Evolutionary conservation across 202 grass and related monocot species (phyloP), one percentile per base, ranked within the genome.

Genomic region (Hordeum pubiflorum): DNA sequence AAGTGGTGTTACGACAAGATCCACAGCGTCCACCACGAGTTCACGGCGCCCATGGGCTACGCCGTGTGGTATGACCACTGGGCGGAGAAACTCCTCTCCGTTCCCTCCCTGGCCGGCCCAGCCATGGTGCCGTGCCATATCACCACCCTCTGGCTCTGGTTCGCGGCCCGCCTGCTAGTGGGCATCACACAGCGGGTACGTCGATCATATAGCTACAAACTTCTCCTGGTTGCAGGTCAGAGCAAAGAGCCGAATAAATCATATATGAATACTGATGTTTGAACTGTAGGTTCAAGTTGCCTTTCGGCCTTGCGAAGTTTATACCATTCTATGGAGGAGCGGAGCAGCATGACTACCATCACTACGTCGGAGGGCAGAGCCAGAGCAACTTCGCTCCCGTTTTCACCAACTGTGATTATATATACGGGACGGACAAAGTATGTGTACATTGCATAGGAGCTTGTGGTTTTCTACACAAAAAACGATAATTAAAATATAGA

Each of bases 71-170:
- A 92, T 22, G 90, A 69, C 6, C 90, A 92, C 37, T 92, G 90
- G 90, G 83, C 83, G 0, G 90, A 92, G 75, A 80, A 83, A 33
- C 81, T 92, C 3, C 79, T 89, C 4, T 80, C 86, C 4, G 72
- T 89, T 7, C 79, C 89, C 27, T 75, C 89, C 43, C 79, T 89
- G 11, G 69, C 46, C 5, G 89, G 89, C 1, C 89, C 90, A 0
- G 70, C 71, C 22, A 65, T 92, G 0, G 83, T 64, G 1, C 90
- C 90, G 9, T 71, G 90, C 69, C 90, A 92, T 44, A 70, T 86
- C 39, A 86, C 88, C 86, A 92, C 86, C 24, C 86, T 92, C 66
- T 92, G 84, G 83, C 58, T 92, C 18, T 92, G 90, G 87, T 82
- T 89, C 4, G 58, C 43, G 4, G 70, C 89, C 38, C 90, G 87